Conservation (phyloP, 2,329 filamentous ascomycete genomes). For the Cladophialophora yegresii region DNA sequence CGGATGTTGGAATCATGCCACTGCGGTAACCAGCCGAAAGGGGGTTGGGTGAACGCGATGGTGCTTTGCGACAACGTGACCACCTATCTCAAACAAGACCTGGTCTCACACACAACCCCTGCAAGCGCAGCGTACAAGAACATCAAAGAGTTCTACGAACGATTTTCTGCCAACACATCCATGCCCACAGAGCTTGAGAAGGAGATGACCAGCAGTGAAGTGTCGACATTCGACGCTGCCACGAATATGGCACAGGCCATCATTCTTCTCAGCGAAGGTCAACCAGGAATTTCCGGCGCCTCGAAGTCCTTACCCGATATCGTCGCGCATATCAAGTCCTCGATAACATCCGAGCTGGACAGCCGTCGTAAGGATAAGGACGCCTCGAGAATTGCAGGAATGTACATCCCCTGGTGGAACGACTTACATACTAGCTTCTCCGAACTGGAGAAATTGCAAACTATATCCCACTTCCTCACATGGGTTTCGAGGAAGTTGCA, state of each 20-base stretch:
- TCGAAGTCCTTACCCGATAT: slow-evolving; percentile 5
- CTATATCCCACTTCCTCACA: slow-evolving; percentile 41
- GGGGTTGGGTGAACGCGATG: slow-evolving; percentile 32
- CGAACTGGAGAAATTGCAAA: slow-evolving; percentile 47
- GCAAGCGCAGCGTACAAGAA: slow-evolving; percentile 20
- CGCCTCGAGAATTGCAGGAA: slow-evolving; percentile 19
- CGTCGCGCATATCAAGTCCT: slow-evolving; percentile 15
- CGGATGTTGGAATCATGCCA: slow-evolving; percentile 18
- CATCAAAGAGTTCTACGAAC: slow-evolving; percentile 3
- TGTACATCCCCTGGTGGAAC: slow-evolving; percentile 43
- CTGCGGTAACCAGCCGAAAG: slow-evolving; percentile 30
- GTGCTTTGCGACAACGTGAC: slow-evolving; percentile 28
- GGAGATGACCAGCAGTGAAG: slow-evolving; percentile 30
- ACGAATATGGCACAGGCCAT: slow-evolving; percentile 16
- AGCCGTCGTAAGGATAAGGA: slow-evolving; percentile 3
- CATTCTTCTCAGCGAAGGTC: slow-evolving; percentile 11
- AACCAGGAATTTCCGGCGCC: not conserved
- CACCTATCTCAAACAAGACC: slow-evolving; percentile 32
- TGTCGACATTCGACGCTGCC: slow-evolving; percentile 12
- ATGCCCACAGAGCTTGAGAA: not conserved
- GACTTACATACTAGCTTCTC: slow-evolving; percentile 46
- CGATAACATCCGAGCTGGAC: slow-evolving; percentile 10
- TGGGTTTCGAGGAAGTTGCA: slow-evolving; percentile 22
- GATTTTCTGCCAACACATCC: not conserved
- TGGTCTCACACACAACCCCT: slow-evolving; percentile 12